These are phyloP conservation scores for Colletotrichum brevisporum DNA, from an alignment of 2,329 filamentous ascomycete species.

Conservation along the genomic window DNA sequence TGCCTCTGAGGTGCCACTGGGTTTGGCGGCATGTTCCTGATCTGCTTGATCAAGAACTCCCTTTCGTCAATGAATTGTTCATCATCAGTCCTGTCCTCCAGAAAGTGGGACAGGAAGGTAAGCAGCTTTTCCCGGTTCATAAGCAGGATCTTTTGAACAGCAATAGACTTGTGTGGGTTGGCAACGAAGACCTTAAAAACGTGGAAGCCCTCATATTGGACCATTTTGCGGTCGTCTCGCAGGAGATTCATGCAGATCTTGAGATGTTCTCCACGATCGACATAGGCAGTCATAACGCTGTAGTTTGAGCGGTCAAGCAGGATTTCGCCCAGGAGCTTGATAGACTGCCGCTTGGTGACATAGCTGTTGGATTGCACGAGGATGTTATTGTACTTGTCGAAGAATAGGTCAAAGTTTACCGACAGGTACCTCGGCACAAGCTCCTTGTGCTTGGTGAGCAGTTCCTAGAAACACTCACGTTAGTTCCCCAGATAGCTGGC, in stretches of 20 bases:
- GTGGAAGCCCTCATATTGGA: constrained; percentile 99
- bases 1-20: constrained; percentile 67
- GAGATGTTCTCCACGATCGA: constrained; percentile 93
- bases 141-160: constrained; percentile 94
- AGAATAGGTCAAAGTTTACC: constrained; percentile 94
- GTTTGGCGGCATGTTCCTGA: constrained; percentile 75
- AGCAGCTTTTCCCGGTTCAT: constrained; percentile 96
- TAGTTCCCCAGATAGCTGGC: not conserved
- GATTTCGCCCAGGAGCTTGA: constrained; percentile 96
- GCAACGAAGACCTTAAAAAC: constrained; percentile 99
- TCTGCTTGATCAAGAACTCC: constrained; percentile 96
- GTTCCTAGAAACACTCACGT: constrained; percentile 71
- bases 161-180: constrained; percentile 97
- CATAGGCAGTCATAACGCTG: constrained; percentile 97
- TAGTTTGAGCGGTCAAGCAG: constrained; percentile 96
- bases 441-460: constrained; percentile 93
- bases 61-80: constrained; percentile 99
- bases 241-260: constrained; percentile 99
- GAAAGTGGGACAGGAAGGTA: constrained; percentile 89
- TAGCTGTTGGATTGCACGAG: constrained; percentile 95
- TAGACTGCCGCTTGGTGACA: constrained; percentile 97
- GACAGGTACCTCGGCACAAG: constrained; percentile 89
- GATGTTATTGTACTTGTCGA: constrained; percentile 88
- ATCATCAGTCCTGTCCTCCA: constrained; percentile 95
- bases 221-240: constrained; percentile 97